These are phyloP conservation scores for Conticribra weissflogii DNA, from an alignment of 108 stramenopile species.

Conservation along the genomic window DNA sequence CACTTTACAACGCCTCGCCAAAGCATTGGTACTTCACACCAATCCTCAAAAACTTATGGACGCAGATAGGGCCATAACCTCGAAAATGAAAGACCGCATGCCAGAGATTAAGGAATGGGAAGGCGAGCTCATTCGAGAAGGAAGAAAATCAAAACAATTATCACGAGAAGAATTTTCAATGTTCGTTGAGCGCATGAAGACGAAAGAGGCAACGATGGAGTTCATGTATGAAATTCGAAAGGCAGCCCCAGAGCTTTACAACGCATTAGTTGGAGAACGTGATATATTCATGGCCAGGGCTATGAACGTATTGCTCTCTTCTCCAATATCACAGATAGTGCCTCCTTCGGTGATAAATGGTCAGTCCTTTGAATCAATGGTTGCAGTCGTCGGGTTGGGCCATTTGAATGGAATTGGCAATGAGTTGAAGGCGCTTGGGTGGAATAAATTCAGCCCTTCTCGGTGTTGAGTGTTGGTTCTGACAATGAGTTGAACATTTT, in stretches of 20 bases:
- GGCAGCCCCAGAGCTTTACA: slow-evolving; percentile 67
- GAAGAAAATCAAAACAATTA: slow-evolving; percentile 10
- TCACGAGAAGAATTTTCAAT: slow-evolving; percentile 51
- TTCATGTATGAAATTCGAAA: slow-evolving; percentile 62
- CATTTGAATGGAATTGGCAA: slow-evolving; percentile 79
- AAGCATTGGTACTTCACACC: slow-evolving; percentile 60
- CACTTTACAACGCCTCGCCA: slow-evolving; percentile 63
- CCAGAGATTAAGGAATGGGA: slow-evolving; percentile 31
- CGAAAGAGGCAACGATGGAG: slow-evolving; percentile 57
- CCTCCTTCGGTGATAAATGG: slow-evolving; percentile 1
- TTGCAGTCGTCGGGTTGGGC: slow-evolving; percentile 77
- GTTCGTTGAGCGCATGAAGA: slow-evolving; percentile 70
- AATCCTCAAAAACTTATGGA: slow-evolving; percentile 58
- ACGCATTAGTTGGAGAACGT: slow-evolving; percentile 75
- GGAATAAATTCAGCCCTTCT: slow-evolving; percentile 34
- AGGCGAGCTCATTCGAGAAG: slow-evolving; percentile 11
- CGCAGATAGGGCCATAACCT: slow-evolving; percentile 54
- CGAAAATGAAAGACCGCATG: slow-evolving; percentile 47
- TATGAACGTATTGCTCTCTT: slow-evolving; percentile 49
- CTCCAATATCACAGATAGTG: slow-evolving; percentile 13
- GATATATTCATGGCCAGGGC: slow-evolving; percentile 84
- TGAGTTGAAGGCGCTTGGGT: slow-evolving; percentile 61
- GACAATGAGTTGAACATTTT: too few species aligned
- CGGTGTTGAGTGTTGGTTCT: too few species aligned
- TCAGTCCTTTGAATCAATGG: slow-evolving; percentile 47